phyloP scores from a whole-genome alignment of 179 eudicot species.

The Beta corolliflora region DNA sequence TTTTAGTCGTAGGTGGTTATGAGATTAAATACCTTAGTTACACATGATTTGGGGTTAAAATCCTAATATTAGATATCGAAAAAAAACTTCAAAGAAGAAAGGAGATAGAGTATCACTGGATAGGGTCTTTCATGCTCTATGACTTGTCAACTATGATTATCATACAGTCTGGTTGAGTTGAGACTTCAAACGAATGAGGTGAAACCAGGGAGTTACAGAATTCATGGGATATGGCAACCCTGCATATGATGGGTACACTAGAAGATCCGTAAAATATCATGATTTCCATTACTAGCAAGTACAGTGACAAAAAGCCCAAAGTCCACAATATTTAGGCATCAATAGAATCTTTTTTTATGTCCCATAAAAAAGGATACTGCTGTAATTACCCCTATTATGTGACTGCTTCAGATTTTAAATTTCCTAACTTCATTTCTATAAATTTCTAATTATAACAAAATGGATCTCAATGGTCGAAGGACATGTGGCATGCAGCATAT shows the following conservation, averaged over 20 bases:
- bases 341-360: background rate
- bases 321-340: background rate
- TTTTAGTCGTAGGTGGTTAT: too few species aligned
- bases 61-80: too few species aligned
- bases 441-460: background rate
- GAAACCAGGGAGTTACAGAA: background rate
- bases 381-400: background rate
- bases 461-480: background rate
- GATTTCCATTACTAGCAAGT: background rate
- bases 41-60: too few species aligned
- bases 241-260: background rate
- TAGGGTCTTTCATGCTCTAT: background rate
- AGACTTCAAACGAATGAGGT: background rate
- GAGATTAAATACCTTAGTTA: too few species aligned
- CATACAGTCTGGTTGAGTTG: background rate
- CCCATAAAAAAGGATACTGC: background rate
- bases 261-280: background rate
- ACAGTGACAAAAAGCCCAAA: background rate
- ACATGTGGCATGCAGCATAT: background rate
- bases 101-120: background rate
- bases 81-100: background rate
- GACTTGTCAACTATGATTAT: background rate
- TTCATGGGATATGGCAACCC: conserved; percentile 2
- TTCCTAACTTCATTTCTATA: background rate
- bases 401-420: background rate